phyloP scores from a whole-genome alignment of 2,329 filamentous ascomycete genomes.

The Penicillium occitanis region DNA sequence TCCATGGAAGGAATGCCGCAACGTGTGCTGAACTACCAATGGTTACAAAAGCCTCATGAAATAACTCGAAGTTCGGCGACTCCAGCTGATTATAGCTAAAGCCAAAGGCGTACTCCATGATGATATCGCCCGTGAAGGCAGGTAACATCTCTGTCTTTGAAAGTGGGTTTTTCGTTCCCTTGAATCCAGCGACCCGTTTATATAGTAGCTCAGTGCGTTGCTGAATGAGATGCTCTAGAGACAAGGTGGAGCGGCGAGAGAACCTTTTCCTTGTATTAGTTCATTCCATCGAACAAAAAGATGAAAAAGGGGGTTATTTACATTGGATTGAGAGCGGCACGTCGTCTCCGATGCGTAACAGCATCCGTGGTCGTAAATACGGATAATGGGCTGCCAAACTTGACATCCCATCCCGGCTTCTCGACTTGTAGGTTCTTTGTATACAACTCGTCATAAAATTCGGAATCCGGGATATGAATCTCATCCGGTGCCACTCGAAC shows the following conservation, averaged over 20 bases:
- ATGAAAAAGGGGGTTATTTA: conserved; percentile 12
- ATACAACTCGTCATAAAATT: conserved; percentile 34
- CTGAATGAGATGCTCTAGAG: conserved; percentile 28
- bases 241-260: conserved; percentile 23
- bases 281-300: not conserved
- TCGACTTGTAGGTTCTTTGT: conserved; percentile 33
- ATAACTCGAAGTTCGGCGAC: conserved; percentile 25
- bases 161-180: conserved; percentile 18
- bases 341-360: conserved; percentile 33
- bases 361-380: conserved; percentile 36
- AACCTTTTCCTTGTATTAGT: conserved; percentile 17
- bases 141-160: conserved; percentile 25
- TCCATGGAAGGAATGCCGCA: conserved; percentile 26
- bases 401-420: conserved; percentile 30
- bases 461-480: conserved; percentile 34
- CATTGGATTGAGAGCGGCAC: conserved; percentile 34
- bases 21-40: conserved; percentile 25
- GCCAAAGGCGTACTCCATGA: conserved; percentile 31
- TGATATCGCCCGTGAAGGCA: conserved; percentile 29
- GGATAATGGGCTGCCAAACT: conserved; percentile 30
- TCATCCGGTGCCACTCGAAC: conserved; percentile 36
- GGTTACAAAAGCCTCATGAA: conserved; percentile 29
- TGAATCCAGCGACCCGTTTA: conserved; percentile 24
- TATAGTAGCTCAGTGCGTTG: conserved; percentile 27
- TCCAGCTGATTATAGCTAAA: conserved; percentile 29